Evolutionary conservation across 352 stramenopile species (phyloP).

Genomic region (Pseudoperonospora humuli): DNA sequence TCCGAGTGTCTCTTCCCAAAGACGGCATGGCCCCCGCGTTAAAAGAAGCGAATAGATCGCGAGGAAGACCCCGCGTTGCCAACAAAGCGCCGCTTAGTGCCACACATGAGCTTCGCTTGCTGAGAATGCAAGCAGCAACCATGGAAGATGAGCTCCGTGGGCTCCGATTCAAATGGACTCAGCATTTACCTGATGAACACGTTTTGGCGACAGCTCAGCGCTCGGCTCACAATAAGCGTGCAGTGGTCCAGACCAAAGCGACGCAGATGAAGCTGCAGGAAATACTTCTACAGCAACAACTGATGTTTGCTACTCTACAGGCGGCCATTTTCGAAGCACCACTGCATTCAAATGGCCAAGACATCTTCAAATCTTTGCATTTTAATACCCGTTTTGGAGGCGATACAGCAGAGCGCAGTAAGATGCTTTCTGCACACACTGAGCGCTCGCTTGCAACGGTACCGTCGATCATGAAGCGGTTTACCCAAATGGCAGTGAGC

Average conservation of each 20-base stretch:
- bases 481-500: slow-evolving; percentile 17
- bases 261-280: slow-evolving; percentile 15
- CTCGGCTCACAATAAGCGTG: slow-evolving; percentile 19
- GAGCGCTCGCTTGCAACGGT: slow-evolving; percentile 13
- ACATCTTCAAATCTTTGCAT: slow-evolving; percentile 20
- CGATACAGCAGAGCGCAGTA: slow-evolving; percentile 4
- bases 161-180: slow-evolving; percentile 15
- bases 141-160: slow-evolving; percentile 27
- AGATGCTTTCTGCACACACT: slow-evolving; percentile 13
- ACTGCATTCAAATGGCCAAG: slow-evolving; percentile 17
- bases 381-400: slow-evolving; percentile 19
- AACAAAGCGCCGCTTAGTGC: not conserved
- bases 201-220: slow-evolving; percentile 10
- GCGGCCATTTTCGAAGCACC: slow-evolving; percentile 16
- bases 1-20: too few relatives aligned
- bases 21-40: too few relatives aligned
- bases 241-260: slow-evolving; percentile 5
- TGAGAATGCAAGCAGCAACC: slow-evolving; percentile 17
- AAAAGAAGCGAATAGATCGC: too few relatives aligned
- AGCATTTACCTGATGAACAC: slow-evolving; percentile 14
- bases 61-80: too few relatives aligned
- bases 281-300: slow-evolving; percentile 27
- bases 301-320: slow-evolving; percentile 29
- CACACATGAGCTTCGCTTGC: slow-evolving; percentile 22
- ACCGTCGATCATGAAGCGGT: slow-evolving; percentile 10